These are phyloP conservation scores for Crotalaria pallida DNA, from an alignment of 306 rosid species.

Conservation along the genomic window DNA sequence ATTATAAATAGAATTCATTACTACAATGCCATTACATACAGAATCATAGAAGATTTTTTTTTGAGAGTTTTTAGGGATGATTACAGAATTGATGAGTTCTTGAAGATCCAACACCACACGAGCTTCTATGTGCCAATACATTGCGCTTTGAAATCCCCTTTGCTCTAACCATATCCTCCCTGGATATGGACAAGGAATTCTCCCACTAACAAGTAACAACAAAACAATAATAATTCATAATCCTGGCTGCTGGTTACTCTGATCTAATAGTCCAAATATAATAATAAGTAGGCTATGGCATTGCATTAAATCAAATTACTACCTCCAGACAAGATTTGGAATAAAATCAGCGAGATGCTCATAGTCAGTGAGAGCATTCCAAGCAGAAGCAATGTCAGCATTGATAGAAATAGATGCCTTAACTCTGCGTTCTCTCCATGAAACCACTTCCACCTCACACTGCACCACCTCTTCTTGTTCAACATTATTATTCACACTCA, in stretches of 20 bases:
- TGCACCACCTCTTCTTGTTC: slow-evolving; percentile 33
- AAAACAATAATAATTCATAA: background rate
- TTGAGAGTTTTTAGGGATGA: too few species aligned
- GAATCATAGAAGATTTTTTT: too few species aligned
- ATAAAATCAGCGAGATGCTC: slow-evolving; percentile 86
- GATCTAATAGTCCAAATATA: background rate
- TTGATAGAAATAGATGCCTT: slow-evolving; percentile 51
- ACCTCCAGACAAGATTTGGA: slow-evolving; percentile 93
- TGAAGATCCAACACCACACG: too few species aligned
- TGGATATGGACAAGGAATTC: too few species aligned
- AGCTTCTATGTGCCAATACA: too few species aligned
- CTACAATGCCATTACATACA: too few species aligned
- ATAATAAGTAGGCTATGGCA: background rate
- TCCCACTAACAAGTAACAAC: too few species aligned
- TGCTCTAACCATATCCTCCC: too few species aligned
- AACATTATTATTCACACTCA: background rate
- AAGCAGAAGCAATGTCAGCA: slow-evolving; percentile 64
- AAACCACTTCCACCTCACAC: slow-evolving; percentile 75
- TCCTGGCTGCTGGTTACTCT: background rate
- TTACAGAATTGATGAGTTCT: too few species aligned
- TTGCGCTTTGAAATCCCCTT: too few species aligned
- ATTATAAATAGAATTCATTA: too few species aligned
- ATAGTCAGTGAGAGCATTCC: slow-evolving; percentile 89
- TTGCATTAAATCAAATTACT: too few species aligned
- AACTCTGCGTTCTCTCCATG: slow-evolving; percentile 84